These are phyloP conservation scores for Colletotrichum filicis DNA, from an alignment of 2,329 filamentous ascomycete species.

Conservation along the genomic window DNA sequence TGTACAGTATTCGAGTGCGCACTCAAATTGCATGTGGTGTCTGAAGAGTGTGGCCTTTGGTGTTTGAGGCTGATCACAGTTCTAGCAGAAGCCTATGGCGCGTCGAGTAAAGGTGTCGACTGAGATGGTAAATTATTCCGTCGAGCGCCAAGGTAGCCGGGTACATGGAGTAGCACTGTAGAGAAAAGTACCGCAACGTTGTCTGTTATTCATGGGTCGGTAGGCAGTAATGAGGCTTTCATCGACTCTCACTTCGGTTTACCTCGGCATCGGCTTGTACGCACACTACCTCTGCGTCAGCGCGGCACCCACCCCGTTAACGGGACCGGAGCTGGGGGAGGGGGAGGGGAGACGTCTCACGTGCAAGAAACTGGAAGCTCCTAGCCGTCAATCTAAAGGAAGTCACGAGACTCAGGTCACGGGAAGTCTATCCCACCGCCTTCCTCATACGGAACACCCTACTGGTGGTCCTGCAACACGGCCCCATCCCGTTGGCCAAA, in stretches of 20 bases:
- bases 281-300: not conserved
- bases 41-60: too few species aligned
- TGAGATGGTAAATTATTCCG: too few species aligned
- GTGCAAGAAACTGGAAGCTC: not conserved
- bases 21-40: too few species aligned
- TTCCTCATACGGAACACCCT: not conserved
- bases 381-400: not conserved
- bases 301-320: not conserved
- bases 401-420: not conserved
- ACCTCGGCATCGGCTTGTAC: constrained; percentile 8
- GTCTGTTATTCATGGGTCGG: too few species aligned
- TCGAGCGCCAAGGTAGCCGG: too few species aligned
- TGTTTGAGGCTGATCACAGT: too few species aligned
- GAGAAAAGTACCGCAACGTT: too few species aligned
- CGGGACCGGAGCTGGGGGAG: not conserved
- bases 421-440: not conserved
- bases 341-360: not conserved
- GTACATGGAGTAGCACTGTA: too few species aligned
- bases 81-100: too few species aligned
- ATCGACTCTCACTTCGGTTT: not conserved
- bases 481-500: not conserved
- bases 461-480: not conserved
- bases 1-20: too few species aligned
- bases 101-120: too few species aligned
- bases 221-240: too few species aligned